These are phyloP conservation scores for Mortierella sp. DNA, from an alignment of 371 early-diverging fungal genomes.

Conservation along the genomic window DNA sequence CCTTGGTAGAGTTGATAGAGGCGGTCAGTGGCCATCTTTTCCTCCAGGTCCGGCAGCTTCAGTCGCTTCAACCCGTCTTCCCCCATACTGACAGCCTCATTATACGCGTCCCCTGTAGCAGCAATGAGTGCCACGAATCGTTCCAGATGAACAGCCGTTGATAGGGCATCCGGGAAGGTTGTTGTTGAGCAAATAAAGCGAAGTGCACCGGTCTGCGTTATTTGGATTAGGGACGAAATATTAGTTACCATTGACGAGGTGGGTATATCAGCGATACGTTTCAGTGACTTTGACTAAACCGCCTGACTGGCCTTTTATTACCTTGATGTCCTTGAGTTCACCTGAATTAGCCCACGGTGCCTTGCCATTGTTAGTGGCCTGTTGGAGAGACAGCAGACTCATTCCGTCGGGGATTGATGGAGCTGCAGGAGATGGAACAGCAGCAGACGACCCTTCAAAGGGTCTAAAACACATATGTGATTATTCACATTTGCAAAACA, in stretches of 20 bases:
- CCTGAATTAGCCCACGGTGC: conserved; percentile 64
- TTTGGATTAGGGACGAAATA: background rate
- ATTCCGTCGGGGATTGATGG: conserved; percentile 64
- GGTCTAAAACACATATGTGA: too few species aligned
- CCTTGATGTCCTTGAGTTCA: conserved; percentile 53
- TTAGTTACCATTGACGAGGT: too few species aligned
- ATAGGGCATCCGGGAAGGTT: conserved; percentile 60
- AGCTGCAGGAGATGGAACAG: conserved; percentile 4
- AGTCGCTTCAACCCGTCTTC: conserved; percentile 77
- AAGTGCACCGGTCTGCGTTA: conserved; percentile 59
- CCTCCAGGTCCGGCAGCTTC: conserved; percentile 72
- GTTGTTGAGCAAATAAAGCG: conserved; percentile 61
- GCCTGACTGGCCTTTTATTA: too few species aligned
- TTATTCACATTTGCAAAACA: too few species aligned
- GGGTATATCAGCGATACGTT: too few species aligned
- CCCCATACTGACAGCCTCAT: conserved; percentile 73
- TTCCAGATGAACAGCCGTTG: conserved; percentile 55
- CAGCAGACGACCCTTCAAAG: conserved; percentile 30
- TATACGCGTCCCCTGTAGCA: conserved; percentile 74
- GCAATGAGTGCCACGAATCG: conserved; percentile 71
- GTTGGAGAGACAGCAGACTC: conserved; percentile 64
- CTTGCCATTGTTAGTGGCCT: conserved; percentile 75
- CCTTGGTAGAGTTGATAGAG: conserved; percentile 74
- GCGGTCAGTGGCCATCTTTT: conserved; percentile 60
- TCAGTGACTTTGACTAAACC: too few species aligned